A percentile compares a stretch with the other conserved stretches of the same genome.
Evolutionary conservation across 305 asterid species (phyloP).

Genomic region (Lippia alba): DNA sequence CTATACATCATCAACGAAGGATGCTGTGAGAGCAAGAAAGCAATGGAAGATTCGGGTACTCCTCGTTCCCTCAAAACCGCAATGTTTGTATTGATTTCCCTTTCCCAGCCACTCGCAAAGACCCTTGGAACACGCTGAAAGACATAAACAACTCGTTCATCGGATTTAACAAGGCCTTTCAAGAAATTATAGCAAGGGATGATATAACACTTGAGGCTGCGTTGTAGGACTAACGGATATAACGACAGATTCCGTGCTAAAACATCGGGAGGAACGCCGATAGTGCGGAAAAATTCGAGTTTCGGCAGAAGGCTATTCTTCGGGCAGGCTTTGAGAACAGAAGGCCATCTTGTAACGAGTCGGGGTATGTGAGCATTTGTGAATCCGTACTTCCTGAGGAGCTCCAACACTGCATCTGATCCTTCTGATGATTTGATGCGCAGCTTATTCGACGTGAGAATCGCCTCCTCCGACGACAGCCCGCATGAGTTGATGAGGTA

Average conservation of each 20-base stretch:
- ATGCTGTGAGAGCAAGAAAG: neutral
- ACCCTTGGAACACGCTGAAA: neutral
- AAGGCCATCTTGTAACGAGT: conserved; percentile 30
- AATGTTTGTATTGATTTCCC: conserved; percentile 18
- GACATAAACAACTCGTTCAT: conserved; percentile 6
- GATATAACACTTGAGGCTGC: conserved; percentile 22
- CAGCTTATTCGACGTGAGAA: conserved; percentile 33
- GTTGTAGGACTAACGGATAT: conserved; percentile 10
- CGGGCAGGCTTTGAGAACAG: conserved; percentile 23
- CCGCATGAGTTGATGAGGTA: conserved; percentile 44
- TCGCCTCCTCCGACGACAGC: conserved; percentile 39
- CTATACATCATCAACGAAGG: conserved; percentile 6
- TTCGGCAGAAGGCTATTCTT: conserved; percentile 44
- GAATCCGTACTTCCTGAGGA: conserved; percentile 40
- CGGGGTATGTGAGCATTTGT: conserved; percentile 21
- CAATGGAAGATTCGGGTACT: conserved; percentile 35
- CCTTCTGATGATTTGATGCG: conserved; percentile 22
- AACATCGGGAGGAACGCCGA: conserved; percentile 29
- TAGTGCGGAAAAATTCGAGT: conserved; percentile 39
- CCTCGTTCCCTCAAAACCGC: conserved; percentile 32
- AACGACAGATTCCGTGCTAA: conserved; percentile 2
- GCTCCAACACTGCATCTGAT: conserved; percentile 30
- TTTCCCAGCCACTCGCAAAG: neutral
- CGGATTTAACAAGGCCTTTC: conserved; percentile 19
- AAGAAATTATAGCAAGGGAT: conserved; percentile 36